These are phyloP conservation scores for Flaveria brownii DNA, from an alignment of 129 eudicot species.

Conservation along the genomic window DNA sequence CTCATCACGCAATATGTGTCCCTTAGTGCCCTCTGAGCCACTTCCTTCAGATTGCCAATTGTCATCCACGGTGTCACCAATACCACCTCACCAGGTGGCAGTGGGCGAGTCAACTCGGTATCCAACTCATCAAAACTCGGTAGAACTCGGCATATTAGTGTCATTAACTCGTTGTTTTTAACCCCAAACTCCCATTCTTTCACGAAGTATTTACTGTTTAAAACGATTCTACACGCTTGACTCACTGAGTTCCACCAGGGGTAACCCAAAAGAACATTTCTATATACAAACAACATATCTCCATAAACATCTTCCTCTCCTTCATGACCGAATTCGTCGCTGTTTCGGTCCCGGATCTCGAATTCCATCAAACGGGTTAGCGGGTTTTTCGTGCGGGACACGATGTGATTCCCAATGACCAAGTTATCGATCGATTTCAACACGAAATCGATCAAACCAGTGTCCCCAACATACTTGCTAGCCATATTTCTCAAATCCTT, in stretches of 20 bases:
- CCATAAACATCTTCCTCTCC: slow-evolving; percentile 35
- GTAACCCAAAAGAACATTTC: slow-evolving; percentile 48
- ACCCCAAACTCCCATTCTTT: slow-evolving; percentile 61
- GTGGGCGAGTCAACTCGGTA: slow-evolving; percentile 48
- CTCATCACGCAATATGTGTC: slow-evolving; percentile 71
- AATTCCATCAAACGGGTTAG: slow-evolving; percentile 50
- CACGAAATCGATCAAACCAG: slow-evolving; percentile 59
- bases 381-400: slow-evolving; percentile 49
- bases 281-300: slow-evolving; percentile 54
- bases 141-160: slow-evolving; percentile 53
- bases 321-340: slow-evolving; percentile 25
- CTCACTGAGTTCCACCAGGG: slow-evolving; percentile 50
- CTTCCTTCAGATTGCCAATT: slow-evolving; percentile 50
- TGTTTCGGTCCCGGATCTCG: slow-evolving; percentile 31
- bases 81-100: slow-evolving; percentile 74
- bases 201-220: slow-evolving; percentile 65
- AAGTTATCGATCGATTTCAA: slow-evolving; percentile 47
- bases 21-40: slow-evolving; percentile 61
- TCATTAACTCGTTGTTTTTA: slow-evolving; percentile 38
- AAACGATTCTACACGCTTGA: slow-evolving; percentile 38
- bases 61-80: slow-evolving; percentile 56
- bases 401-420: slow-evolving; percentile 41
- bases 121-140: slow-evolving; percentile 80
- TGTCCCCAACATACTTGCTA: slow-evolving; percentile 47
- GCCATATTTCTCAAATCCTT: slow-evolving; percentile 57